Evolutionary conservation across 2,329 filamentous ascomycete genomes (phyloP), one percentile per base, ranked within the genome.

Genomic region (Chaetomiaceae sp.): DNA sequence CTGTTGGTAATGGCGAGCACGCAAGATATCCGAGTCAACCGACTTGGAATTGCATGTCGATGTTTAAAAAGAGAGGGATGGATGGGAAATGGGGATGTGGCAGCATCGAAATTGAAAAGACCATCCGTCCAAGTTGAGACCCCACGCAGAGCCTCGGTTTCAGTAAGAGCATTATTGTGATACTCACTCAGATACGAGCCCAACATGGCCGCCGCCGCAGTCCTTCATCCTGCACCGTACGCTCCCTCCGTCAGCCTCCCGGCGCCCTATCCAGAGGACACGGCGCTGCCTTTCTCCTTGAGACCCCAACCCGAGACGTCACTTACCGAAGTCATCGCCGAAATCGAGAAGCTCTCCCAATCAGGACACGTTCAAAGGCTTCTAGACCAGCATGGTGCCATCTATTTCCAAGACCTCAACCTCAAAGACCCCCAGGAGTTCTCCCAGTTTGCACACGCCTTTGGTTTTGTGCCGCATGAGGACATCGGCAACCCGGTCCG

Each of bases 401-500:
- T 63, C n/a, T 60, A 59, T 30, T 62, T 64, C 55, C 58, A 61
- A 23, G 53, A 56, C 19, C 56, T 61, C 4, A 51, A 51, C 1
- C 56, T 63, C 9, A 38, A 53, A 8, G 48, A 53, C 27, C 50
- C 57, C 2, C 35, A 60, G 5, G 59, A 63, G 10, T 62, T 64
- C 35, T 60, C 58, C 23, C 44, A 44, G 16, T 61, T 63, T 16
- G 58, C 61, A 8, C 60, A 62, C 21, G 62, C 58, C 4, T 64
- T 64, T 40, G 61, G 62, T 16, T 64, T 50, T 53, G 27, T 43
- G 20, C 50, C 61, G 2, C 58, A 63, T 40, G 55, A 62, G 31
- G 59, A 62, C 14, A 60, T 63, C 33, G 60, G 62, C 13, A 63
- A 63, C 44, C 61, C 57, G 2, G 61, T 63, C 4, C 41, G 58